Evolutionary conservation across 2,329 filamentous ascomycete genomes (phyloP).

Genomic region (Lasiodiplodia sp.): DNA sequence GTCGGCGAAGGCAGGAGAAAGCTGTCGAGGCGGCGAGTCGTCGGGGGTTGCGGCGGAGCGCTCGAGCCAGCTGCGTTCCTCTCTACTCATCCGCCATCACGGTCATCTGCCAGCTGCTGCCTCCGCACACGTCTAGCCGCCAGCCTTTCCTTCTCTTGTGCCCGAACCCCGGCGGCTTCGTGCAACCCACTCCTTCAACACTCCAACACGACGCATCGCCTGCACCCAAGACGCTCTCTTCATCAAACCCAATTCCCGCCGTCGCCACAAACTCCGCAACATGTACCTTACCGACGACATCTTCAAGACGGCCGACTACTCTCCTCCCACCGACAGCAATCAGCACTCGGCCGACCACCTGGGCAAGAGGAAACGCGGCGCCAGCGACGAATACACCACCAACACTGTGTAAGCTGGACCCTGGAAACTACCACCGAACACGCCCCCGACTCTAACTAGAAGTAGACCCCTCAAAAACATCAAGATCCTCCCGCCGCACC

Average conservation of each 20-base stretch:
- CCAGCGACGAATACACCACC: slow-evolving; percentile 20
- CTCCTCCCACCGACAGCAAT: neutral
- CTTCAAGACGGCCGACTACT: slow-evolving; percentile 19
- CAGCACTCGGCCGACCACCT: slow-evolving; percentile 8
- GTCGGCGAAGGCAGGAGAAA: neutral
- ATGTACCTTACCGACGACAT: slow-evolving; percentile 30
- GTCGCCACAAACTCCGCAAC: neutral
- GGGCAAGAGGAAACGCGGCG: slow-evolving; percentile 25
- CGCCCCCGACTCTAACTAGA: neutral
- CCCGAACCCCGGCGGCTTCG: slow-evolving; percentile 10
- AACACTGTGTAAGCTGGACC: slow-evolving; percentile 15
- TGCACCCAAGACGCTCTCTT: slow-evolving; percentile 13
- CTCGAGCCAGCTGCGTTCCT: slow-evolving; percentile 6
- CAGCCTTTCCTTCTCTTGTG: slow-evolving; percentile 12
- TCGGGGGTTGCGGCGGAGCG: slow-evolving; percentile 13
- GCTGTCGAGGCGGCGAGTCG: neutral
- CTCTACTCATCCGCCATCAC: slow-evolving; percentile 7
- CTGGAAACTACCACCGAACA: neutral
- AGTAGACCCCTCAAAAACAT: slow-evolving; percentile 24
- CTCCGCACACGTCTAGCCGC: slow-evolving; percentile 16
- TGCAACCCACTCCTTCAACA: slow-evolving; percentile 19
- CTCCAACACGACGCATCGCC: neutral
- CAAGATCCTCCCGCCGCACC: slow-evolving; percentile 15
- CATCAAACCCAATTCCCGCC: neutral
- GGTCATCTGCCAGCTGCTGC: slow-evolving; percentile 21